Evolutionary conservation across 352 stramenopile genomes (phyloP).

Genomic region (Pythium volutum): DNA sequence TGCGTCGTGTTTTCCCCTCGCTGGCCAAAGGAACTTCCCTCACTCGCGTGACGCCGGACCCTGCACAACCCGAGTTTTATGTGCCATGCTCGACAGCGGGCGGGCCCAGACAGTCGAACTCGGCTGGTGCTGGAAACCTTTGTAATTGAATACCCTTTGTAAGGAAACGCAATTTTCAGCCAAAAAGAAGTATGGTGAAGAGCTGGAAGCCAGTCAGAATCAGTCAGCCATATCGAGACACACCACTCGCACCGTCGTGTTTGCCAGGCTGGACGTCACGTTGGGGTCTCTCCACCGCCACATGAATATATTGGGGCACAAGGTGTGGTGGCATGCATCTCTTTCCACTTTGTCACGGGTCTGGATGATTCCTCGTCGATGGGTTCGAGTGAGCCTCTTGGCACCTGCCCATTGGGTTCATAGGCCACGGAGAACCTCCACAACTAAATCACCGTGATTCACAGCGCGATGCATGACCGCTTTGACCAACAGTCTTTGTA

Average conservation of each 20-base stretch:
- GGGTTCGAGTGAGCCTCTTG: not conserved
- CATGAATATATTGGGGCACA: too few relatives aligned
- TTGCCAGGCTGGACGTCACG: too few relatives aligned
- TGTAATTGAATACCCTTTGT: slow-evolving; percentile 11
- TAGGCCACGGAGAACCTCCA: not conserved
- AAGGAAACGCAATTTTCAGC: not conserved
- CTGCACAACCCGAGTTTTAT: not conserved
- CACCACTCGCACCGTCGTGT: too few relatives aligned
- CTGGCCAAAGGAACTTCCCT: not conserved
- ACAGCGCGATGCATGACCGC: too few relatives aligned
- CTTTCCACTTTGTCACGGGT: too few relatives aligned
- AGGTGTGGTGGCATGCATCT: too few relatives aligned
- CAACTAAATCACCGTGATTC: not conserved
- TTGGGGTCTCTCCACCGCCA: too few relatives aligned
- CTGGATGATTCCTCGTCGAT: not conserved
- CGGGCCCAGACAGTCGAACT: not conserved
- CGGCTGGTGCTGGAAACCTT: not conserved
- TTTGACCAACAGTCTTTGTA: not conserved
- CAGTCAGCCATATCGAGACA: not conserved
- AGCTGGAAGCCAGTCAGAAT: slow-evolving; percentile 1
- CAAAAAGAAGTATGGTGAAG: not conserved
- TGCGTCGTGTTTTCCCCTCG: too few relatives aligned
- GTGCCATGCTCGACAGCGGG: not conserved
- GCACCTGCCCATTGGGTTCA: slow-evolving; percentile 8
- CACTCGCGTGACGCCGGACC: not conserved